Conservation (phyloP, 108 stramenopile species). For the Skeletonema grethae region DNA sequence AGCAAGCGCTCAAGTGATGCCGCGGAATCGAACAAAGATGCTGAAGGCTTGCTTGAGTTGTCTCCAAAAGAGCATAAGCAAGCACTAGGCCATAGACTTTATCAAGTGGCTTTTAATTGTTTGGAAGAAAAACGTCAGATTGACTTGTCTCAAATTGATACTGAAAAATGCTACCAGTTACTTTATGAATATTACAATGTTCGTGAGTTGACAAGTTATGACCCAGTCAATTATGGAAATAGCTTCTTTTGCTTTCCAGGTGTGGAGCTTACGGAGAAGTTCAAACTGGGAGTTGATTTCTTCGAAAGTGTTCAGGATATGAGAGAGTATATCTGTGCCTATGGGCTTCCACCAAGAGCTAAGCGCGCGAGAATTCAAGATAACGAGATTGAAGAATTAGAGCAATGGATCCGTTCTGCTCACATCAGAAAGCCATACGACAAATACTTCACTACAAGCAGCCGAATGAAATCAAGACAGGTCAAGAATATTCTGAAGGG, state of each 20-base stretch:
- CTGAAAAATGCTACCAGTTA: constrained; percentile 2
- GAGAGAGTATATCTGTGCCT: constrained; percentile 39
- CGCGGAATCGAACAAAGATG: not conserved
- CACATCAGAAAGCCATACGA: constrained; percentile 10
- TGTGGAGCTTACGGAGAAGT: not conserved
- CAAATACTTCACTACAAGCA: not conserved
- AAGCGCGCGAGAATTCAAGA: constrained; percentile 14
- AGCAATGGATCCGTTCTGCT: constrained; percentile 40
- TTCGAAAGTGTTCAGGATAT: constrained; percentile 29
- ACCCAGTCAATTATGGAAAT: not conserved
- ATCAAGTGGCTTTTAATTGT: constrained; percentile 10
- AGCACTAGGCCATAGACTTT: constrained; percentile 2
- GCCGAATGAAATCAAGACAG: constrained; percentile 7
- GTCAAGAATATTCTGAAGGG: constrained; percentile 17
- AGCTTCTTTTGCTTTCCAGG: constrained; percentile 3
- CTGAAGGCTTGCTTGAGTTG: not conserved
- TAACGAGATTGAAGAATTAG: constrained; percentile 8
- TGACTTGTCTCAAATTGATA: constrained; percentile 1
- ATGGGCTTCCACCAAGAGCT: constrained; percentile 26
- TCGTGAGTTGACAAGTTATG: constrained; percentile 2
- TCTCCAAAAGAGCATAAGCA: not conserved
- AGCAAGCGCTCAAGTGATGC: not conserved
- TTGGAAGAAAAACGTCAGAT: constrained; percentile 11
- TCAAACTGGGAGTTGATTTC: not conserved
- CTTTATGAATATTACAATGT: constrained; percentile 14